Evolutionary conservation across 2,329 filamentous ascomycete genomes (phyloP).

Genomic region (Gaeumannomyces sp.): DNA sequence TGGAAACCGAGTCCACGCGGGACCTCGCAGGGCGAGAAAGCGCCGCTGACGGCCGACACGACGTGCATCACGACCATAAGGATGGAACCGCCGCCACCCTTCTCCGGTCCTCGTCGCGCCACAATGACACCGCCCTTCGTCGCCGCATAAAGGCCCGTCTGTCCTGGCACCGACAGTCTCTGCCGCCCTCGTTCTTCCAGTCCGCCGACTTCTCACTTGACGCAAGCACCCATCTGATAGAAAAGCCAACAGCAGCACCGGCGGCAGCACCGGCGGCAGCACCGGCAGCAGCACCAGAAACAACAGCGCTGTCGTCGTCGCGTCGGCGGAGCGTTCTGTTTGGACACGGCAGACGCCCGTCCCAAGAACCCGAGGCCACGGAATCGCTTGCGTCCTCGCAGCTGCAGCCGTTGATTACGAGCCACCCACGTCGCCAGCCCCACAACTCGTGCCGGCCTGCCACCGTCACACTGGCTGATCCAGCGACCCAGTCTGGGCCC

Average conservation of each 20-base stretch:
- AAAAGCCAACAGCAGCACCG: neutral
- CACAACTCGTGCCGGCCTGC: neutral
- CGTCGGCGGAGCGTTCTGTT: neutral
- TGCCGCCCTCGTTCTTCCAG: neutral
- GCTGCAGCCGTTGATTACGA: conserved; percentile 5
- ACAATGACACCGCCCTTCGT: neutral
- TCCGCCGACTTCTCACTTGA: neutral
- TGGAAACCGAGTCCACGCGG: neutral
- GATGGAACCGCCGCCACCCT: neutral
- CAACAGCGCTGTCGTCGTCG: neutral
- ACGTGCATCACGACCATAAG: neutral
- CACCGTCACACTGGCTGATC: conserved; percentile 1
- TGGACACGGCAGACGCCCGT: neutral
- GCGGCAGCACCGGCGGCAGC: neutral
- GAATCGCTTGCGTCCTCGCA: neutral
- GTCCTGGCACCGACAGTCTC: neutral
- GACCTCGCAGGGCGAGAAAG: neutral
- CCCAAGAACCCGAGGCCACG: neutral
- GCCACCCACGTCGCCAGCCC: neutral
- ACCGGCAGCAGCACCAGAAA: neutral
- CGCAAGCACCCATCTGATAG: neutral
- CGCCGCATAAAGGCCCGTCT: neutral
- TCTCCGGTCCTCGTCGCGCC: neutral
- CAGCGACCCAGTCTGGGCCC: neutral
- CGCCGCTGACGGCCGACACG: neutral